Evolutionary conservation across 495 filamentous ascomycete species (phyloP), one percentile per base, ranked within the genome.

Genomic region (Penicillium coprophilum): DNA sequence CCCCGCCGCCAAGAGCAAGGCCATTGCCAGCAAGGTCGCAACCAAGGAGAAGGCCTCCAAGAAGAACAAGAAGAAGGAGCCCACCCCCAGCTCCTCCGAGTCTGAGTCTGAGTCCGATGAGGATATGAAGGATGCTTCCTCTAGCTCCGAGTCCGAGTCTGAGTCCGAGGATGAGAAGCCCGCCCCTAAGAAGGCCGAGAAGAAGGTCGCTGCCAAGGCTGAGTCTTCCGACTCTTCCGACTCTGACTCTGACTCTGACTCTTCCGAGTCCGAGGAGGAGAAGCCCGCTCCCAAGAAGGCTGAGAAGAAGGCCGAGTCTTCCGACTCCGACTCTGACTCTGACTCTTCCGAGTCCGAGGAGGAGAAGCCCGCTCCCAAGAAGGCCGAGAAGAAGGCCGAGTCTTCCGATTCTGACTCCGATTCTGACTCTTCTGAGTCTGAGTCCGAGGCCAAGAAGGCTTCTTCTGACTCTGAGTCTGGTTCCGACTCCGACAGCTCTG

Each of bases 1-100:
- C 39, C 72, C 76, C 34, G 76, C 79, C 62, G 55, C 76, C 51
- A 80, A 80, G 73, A 77, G 74, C 76, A 80, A 80, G 69, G 66
- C 73, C 58, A 63, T 79, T 49, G 77, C 79, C 55, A 66, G 69
- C 49, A 71, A 79, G 53, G 60, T 74, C 19, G 74, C 70, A 43
- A 46, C 69, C 48, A 80, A 81, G 71, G 71, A 67, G 36, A 75
- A 74, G 63, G 47, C 59, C 28, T 58, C 58, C 55, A 64, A 40
- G 49, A 78, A 62, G 67, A 75, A 49, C 60, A 77, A 66, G 70
- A 82, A 66, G 61, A 79, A 75, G 75, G 79, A 69, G 69, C 77
- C 67, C 67, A 72, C 65, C 68, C 80, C 64, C 64, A 75, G 59
- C 70, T 73, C 63, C 67, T 84, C 65, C 57, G 75, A 74, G 59